A percentile compares a stretch with the other conserved stretches of the same genome.
Conservation (phyloP, 768 basidiomycete species). For the Gloeophyllum trabeum region DNA sequence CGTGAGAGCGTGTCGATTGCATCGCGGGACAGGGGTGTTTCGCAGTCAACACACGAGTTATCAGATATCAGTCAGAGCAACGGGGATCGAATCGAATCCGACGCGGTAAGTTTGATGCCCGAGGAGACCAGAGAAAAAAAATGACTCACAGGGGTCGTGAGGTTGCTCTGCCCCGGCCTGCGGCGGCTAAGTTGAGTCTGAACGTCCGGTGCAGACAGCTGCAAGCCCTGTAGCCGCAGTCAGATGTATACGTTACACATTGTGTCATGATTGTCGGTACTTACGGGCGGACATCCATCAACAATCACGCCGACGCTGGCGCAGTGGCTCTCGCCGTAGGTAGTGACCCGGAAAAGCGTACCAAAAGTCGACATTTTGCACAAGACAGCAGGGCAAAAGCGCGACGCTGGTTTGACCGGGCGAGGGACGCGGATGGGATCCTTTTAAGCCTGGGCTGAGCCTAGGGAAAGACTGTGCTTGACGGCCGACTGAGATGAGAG, state of each 20-base stretch:
- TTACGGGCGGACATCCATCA: conserved; percentile 92
- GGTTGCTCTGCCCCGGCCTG: conserved; percentile 90
- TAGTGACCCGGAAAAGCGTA: conserved; percentile 84
- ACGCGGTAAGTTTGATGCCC: too few relatives aligned
- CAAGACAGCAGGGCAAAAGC: too few relatives aligned
- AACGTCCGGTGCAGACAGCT: conserved; percentile 71
- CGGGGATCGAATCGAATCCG: too few relatives aligned
- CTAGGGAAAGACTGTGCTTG: too few relatives aligned
- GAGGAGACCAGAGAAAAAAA: neutral
- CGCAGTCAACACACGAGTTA: too few relatives aligned
- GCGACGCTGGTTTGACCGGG: too few relatives aligned
- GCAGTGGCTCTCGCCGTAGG: conserved; percentile 97
- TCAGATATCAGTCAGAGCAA: too few relatives aligned
- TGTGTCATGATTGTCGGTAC: conserved; percentile 12
- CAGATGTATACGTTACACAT: conserved; percentile 3
- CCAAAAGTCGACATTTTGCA: conserved; percentile 86
- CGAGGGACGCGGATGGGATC: too few relatives aligned
- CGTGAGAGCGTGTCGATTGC: too few relatives aligned
- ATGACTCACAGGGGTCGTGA: conserved; percentile 82
- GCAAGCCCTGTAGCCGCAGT: conserved; percentile 69
- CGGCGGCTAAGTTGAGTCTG: conserved; percentile 87
- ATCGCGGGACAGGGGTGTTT: too few relatives aligned
- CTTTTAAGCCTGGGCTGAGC: too few relatives aligned
- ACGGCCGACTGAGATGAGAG: too few relatives aligned
- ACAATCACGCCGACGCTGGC: conserved; percentile 95